Evolutionary conservation across 108 stramenopile genomes (phyloP).

Genomic region (Nannochloropsis gaditana): DNA sequence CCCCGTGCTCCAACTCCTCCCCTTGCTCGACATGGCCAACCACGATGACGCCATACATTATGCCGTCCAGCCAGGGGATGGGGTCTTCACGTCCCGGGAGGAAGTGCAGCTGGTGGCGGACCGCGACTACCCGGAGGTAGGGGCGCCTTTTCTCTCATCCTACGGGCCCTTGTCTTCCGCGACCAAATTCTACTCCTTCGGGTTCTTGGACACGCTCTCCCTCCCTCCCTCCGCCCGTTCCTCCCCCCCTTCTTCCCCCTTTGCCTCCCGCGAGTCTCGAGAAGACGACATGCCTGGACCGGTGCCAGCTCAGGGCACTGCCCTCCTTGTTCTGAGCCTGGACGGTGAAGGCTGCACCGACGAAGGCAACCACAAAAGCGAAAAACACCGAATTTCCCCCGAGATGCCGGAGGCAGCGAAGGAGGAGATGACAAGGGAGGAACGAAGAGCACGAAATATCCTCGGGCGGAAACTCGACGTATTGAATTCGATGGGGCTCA

Average conservation of each 20-base stretch:
- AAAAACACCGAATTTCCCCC: too few species aligned
- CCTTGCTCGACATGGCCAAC: background rate
- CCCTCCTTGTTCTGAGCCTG: background rate
- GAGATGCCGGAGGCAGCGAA: background rate
- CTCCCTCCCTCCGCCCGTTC: background rate
- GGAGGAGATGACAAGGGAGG: background rate
- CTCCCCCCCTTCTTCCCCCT: background rate
- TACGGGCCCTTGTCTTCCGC: background rate
- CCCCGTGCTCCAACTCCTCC: background rate
- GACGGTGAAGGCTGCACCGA: background rate
- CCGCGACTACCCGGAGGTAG: background rate
- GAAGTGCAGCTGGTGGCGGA: background rate
- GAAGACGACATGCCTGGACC: background rate
- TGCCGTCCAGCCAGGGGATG: slow-evolving; percentile 7
- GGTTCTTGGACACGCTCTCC: background rate
- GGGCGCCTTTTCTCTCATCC: background rate
- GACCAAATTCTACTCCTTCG: background rate
- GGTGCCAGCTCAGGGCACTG: background rate
- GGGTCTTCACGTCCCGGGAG: background rate
- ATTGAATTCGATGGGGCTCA: background rate
- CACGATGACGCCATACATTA: background rate
- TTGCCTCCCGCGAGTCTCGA: background rate
- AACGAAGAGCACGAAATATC: background rate
- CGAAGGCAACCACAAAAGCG: background rate
- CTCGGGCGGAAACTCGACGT: background rate